phyloP scores from a whole-genome alignment of 768 basidiomycete species.

The Lactarius trivialis region DNA sequence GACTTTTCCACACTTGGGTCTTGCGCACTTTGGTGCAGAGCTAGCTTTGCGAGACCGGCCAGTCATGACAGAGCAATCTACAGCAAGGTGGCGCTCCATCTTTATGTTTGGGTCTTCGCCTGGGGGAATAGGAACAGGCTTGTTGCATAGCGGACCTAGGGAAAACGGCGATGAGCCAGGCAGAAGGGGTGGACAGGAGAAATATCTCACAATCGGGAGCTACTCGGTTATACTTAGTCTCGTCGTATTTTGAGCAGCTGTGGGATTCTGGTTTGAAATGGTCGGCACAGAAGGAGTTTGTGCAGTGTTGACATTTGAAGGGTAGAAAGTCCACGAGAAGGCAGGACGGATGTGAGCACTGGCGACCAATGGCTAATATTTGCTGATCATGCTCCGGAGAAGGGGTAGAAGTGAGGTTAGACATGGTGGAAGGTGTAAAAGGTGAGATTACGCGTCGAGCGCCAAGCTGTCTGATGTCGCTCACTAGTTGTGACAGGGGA shows the following conservation, averaged over 20 bases:
- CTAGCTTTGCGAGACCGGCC: slow-evolving; percentile 46
- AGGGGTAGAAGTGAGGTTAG: slow-evolving; percentile 21
- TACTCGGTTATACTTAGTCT: slow-evolving; percentile 61
- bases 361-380: slow-evolving; percentile 60
- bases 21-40: slow-evolving; percentile 52
- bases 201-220: slow-evolving; percentile 63
- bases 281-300: slow-evolving; percentile 63
- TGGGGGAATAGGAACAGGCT: slow-evolving; percentile 65
- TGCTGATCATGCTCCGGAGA: slow-evolving; percentile 41
- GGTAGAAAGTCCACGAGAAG: slow-evolving; percentile 77
- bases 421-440: slow-evolving; percentile 24
- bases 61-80: slow-evolving; percentile 62
- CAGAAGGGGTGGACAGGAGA: not conserved
- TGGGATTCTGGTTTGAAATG: slow-evolving; percentile 71
- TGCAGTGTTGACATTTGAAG: slow-evolving; percentile 80
- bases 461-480: no score
- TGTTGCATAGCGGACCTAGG: slow-evolving; percentile 70
- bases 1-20: slow-evolving; percentile 61
- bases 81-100: slow-evolving; percentile 70
- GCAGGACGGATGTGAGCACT: slow-evolving; percentile 64
- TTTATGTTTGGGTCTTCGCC: slow-evolving; percentile 76
- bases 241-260: slow-evolving; percentile 63
- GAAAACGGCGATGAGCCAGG: not conserved
- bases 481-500: no score
- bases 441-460: slow-evolving; percentile 8